A percentile compares a stretch with the other conserved stretches of the same genome.
These are phyloP conservation scores for Lagenidium sp. DNA, from an alignment of 352 stramenopile genomes.

Conservation along the genomic window DNA sequence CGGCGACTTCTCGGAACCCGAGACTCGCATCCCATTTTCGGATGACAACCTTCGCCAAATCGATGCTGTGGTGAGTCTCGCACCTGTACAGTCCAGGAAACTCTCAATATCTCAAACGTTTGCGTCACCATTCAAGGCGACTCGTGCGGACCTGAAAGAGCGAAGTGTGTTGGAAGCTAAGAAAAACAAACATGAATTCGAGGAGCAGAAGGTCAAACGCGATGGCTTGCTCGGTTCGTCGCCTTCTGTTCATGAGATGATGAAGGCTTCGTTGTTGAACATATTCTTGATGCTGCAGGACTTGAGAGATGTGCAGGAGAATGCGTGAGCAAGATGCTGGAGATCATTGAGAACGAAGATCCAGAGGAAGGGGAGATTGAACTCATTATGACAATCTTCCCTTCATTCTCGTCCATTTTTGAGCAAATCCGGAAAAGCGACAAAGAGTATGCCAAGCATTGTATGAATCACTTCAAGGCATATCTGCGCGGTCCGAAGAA, in stretches of 20 bases:
- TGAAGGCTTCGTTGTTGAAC: too few species aligned
- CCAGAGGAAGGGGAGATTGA: slow-evolving; percentile 71
- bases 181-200: slow-evolving; percentile 68
- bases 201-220: slow-evolving; percentile 73
- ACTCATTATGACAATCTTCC: slow-evolving; percentile 79
- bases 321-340: slow-evolving; percentile 79
- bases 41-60: slow-evolving; percentile 73
- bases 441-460: slow-evolving; percentile 75
- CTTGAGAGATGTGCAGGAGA: slow-evolving; percentile 82
- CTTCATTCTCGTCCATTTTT: slow-evolving; percentile 85
- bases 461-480: slow-evolving; percentile 77
- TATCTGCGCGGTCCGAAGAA: slow-evolving; percentile 84
- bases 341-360: slow-evolving; percentile 75
- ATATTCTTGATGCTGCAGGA: too few species aligned
- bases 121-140: slow-evolving; percentile 40
- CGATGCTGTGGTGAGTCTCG: slow-evolving; percentile 44
- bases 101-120: neutral
- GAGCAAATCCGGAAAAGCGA: slow-evolving; percentile 74
- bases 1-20: slow-evolving; percentile 83
- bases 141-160: slow-evolving; percentile 43
- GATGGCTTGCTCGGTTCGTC: slow-evolving; percentile 65
- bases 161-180: slow-evolving; percentile 70
- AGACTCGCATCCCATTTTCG: slow-evolving; percentile 83
- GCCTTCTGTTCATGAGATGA: too few species aligned
- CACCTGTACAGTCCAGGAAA: neutral